Evolutionary conservation across 1,139 yeast genomes (phyloP), one percentile per base, ranked within the genome.

Genomic region (Wickerhamiella infanticola): DNA sequence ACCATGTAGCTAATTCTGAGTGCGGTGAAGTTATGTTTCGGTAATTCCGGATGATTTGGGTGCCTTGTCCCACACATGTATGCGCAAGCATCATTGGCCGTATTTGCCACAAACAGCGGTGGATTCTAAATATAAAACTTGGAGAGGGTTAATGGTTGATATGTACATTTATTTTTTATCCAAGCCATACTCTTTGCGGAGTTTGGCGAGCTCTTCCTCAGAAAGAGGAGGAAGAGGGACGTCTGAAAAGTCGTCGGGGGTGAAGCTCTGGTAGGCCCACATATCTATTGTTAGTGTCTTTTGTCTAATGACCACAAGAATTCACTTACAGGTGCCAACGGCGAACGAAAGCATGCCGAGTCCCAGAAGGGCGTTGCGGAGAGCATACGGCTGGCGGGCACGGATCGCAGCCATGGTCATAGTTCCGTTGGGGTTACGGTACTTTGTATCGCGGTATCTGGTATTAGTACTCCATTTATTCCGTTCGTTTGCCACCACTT

Each of bases 371-470:
- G 81, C 72, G 63, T 88, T 88, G 58, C 73, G 77, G 73, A 78
- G 75, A 66, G 86, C 81, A 60, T 74, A 88, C 39, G 95, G 96
- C 48, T 74, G 72, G 61, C 97, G 75, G 42, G 95, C 95, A 55
- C 97, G 71, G 56, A 84, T 70, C 69, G 88, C 79, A 7, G 95
- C 95, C 23, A 95, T 95, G 2, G 95, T 83, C 86, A 86, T 86
- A 61, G 82, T 82, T 66, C 78, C 56, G 45, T 54, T 51, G 23
- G 57, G 54, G 37, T 54, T 54, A 7, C 57, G 48, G 50, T 54
- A 54, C 39, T 47, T 48, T 6, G 23, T 38, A 24, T 52, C 52
- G 31, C 50, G 49, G 26, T 24, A 35, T 11, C 35, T 26, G 24
- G 25, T 6, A 33, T 26, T 33, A 33, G 42, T 24, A 9, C 31